Evolutionary conservation across 2,329 filamentous ascomycete genomes (phyloP), one percentile per base, ranked within the genome.

Genomic region (Penicillium sp.): DNA sequence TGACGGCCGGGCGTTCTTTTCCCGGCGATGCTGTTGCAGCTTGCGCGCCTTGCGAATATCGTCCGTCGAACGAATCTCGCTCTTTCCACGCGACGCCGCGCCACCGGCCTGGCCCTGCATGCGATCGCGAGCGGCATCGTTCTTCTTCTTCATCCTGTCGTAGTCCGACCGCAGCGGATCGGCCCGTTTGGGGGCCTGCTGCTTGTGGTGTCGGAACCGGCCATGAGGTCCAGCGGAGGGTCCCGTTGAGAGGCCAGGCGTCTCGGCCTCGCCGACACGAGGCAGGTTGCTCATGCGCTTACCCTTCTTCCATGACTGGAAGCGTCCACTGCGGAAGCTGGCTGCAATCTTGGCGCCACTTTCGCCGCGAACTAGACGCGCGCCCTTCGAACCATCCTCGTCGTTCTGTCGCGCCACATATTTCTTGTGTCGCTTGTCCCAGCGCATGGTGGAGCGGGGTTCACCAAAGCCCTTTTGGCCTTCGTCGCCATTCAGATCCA

Each of bases 401-500:
- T 99, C 94, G 79, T 99, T 97, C 63, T 86, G 86, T 29, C 90
- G 85, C 10, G 90, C 81, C 29, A 99, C 93, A 76, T 97, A 99
- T 75, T 97, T 97, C 76, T 90, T 95, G 66, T 86, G 84, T 74
- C 96, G 96, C 78, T 95, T 93, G 78, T 99, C 94, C 94, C 94
- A 99, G 60, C 94, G 88, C 86, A 96, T 87, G 40, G 84, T 80
- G 60, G 86, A 88, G 40, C 86, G 83, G 2, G 91, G 85, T 63
- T 90, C 85, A 55, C 85, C 91, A 70, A 97, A 95, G 1, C 84
- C 82, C 68, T 90, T 89, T 9, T 61, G 84, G 9, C 83, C 84
- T 61, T 97, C 94, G 73, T 99, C 94, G 68, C 91, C 91, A 54
- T 84, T 87, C 10, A 99, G 85, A 71, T 97, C 94, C 90, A 99